Evolutionary conservation across 202 grass and related monocot species (phyloP).

Genomic region (Cymbopogon flexuosus): DNA sequence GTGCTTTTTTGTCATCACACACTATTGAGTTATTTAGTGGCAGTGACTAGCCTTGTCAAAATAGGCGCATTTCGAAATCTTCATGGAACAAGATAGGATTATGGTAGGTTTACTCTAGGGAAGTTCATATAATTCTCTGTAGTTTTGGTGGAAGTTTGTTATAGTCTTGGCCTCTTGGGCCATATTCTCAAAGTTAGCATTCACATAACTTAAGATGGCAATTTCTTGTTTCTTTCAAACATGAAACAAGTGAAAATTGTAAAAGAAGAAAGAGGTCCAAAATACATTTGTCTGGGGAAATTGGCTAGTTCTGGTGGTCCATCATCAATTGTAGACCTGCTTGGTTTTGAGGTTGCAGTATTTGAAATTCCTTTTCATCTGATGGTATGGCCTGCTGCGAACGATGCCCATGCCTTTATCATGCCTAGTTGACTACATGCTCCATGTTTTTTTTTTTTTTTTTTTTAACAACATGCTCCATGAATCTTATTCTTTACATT

Average conservation of each 20-base stretch:
- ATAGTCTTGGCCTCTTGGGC: not conserved
- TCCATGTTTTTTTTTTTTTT: not conserved
- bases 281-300: not conserved
- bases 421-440: not conserved
- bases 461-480: no score
- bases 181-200: constrained; percentile 7
- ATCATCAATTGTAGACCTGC: not conserved
- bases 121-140: not conserved
- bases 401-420: not conserved
- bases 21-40: constrained; percentile 9
- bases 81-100: not conserved
- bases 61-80: constrained; percentile 13
- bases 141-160: constrained; percentile 10
- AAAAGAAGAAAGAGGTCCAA: not conserved
- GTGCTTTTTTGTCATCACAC: not conserved
- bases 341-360: constrained; percentile 2
- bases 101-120: constrained; percentile 11
- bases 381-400: not conserved
- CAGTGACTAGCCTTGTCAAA: not conserved
- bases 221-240: not conserved
- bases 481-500: no score
- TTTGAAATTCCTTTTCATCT: not conserved
- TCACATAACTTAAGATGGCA: not conserved
- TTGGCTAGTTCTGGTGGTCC: not conserved
- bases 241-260: not conserved